These are phyloP conservation scores for Cardiospermum halicacabum DNA, from an alignment of 345 rosid species.

Conservation along the genomic window DNA sequence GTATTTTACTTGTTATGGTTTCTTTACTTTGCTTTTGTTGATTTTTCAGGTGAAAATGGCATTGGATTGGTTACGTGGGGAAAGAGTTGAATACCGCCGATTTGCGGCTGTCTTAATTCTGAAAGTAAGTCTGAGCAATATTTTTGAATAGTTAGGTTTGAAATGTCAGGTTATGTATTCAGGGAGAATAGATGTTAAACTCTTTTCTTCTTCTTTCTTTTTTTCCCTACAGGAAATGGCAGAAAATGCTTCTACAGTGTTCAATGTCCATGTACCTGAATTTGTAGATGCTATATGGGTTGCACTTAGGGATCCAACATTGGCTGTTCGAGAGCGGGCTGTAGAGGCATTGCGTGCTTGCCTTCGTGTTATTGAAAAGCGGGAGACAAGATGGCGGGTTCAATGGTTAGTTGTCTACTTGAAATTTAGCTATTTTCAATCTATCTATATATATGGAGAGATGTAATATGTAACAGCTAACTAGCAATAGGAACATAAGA, in stretches of 20 bases:
- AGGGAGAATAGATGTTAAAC: background rate
- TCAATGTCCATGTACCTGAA: conserved; percentile 92
- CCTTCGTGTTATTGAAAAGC: conserved; percentile 97
- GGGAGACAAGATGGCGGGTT: conserved; percentile 99
- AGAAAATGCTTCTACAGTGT: conserved; percentile 97
- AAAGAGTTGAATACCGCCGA: conserved; percentile 81
- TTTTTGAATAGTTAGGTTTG: background rate
- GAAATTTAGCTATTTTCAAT: conserved; percentile 4
- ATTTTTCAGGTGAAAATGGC: conserved; percentile 77
- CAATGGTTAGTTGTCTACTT: conserved; percentile 63
- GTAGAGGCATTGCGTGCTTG: conserved; percentile 99
- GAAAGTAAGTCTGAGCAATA: conserved; percentile 44
- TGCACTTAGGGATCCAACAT: conserved; percentile 90
- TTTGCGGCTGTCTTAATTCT: conserved; percentile 89
- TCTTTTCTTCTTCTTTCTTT: too few species aligned
- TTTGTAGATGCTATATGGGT: conserved; percentile 99
- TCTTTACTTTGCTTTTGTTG: conserved; percentile 10
- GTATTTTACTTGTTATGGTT: background rate
- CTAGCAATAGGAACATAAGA: background rate
- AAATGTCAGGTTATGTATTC: too few species aligned
- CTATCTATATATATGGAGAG: background rate
- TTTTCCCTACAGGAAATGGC: conserved; percentile 76
- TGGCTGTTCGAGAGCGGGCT: conserved; percentile 85
- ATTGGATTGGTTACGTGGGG: conserved; percentile 86
- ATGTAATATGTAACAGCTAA: background rate